phyloP scores from a whole-genome alignment of 768 basidiomycete species.

The Leucocoprinus leucothites region DNA sequence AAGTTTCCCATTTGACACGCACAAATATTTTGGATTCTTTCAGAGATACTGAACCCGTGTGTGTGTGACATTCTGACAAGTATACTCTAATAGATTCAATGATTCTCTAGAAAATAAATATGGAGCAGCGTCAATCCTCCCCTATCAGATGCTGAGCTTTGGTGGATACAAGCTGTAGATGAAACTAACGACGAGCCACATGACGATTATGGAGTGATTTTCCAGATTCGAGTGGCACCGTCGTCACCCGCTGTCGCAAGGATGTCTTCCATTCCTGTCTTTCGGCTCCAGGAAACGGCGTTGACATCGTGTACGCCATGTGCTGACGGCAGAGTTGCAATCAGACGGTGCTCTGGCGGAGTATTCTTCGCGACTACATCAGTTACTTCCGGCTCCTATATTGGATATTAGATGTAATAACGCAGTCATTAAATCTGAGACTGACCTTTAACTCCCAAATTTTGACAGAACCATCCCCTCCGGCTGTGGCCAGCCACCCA shows the following conservation, averaged over 20 bases:
- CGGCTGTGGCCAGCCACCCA: conserved; percentile 84
- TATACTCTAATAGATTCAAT: too few relatives aligned
- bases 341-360: conserved; percentile 38
- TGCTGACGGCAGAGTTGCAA: conserved; percentile 58
- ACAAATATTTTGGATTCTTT: too few relatives aligned
- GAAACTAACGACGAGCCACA: background rate
- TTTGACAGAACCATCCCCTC: conserved; percentile 81
- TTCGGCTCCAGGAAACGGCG: conserved; percentile 78
- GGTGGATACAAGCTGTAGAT: too few relatives aligned
- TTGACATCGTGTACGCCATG: conserved; percentile 90
- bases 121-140: too few relatives aligned
- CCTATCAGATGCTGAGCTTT: too few relatives aligned
- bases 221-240: conserved; percentile 81
- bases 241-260: conserved; percentile 89
- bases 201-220: conserved; percentile 18
- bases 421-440: background rate
- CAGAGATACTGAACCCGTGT: too few relatives aligned
- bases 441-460: conserved; percentile 75
- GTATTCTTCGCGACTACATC: conserved; percentile 5
- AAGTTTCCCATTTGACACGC: too few relatives aligned
- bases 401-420: background rate
- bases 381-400: conserved; percentile 26
- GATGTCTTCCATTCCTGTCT: conserved; percentile 58
- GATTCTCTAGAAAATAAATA: too few relatives aligned
- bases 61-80: too few relatives aligned